A percentile compares a stretch with the other conserved stretches of the same genome.
Evolutionary conservation across 1,284 basidiomycete genomes (phyloP).

Genomic region (Ustilago shanxiensis): DNA sequence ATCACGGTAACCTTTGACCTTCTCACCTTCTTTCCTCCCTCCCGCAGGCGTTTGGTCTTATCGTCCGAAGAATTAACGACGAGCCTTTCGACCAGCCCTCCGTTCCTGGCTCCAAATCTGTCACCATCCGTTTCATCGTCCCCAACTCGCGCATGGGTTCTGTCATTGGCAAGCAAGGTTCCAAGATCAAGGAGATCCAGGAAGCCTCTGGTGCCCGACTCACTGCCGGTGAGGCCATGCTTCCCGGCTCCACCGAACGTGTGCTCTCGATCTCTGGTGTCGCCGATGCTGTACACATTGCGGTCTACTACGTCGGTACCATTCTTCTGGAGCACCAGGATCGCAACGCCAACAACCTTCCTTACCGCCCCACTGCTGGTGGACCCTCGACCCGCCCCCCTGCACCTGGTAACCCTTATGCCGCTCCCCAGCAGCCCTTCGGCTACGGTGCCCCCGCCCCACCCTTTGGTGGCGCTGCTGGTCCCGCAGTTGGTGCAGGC

Average conservation of each 20-base stretch:
- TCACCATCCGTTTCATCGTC: constrained; percentile 97
- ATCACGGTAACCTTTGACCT: background rate
- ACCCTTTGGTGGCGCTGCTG: constrained; percentile 28
- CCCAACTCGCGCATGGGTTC: constrained; percentile 99
- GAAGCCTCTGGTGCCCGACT: constrained; percentile 95
- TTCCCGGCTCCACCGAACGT: constrained; percentile 93
- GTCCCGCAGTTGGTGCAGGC: constrained; percentile 23
- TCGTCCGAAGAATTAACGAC: constrained; percentile 98
- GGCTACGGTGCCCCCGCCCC: constrained; percentile 35
- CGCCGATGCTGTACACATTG: constrained; percentile 99
- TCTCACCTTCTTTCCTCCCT: background rate
- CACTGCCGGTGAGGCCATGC: constrained; percentile 97
- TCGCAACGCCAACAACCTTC: constrained; percentile 67
- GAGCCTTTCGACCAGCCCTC: constrained; percentile 98
- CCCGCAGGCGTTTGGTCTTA: constrained; percentile 92
- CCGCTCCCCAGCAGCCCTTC: constrained; percentile 33
- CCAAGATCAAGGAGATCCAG: constrained; percentile 99
- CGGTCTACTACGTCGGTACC: constrained; percentile 97
- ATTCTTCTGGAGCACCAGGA: constrained; percentile 96
- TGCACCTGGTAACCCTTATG: constrained; percentile 28
- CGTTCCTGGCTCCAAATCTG: constrained; percentile 94
- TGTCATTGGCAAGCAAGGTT: constrained; percentile 96
- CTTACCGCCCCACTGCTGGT: constrained; percentile 69
- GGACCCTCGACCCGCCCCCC: constrained; percentile 33
- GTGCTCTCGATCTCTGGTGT: constrained; percentile 97